Percentiles rank a stretch among this genome's conserved stretches.
These are phyloP conservation scores for Escallonia rubra DNA, from an alignment of 129 eudicot genomes.

Conservation along the genomic window DNA sequence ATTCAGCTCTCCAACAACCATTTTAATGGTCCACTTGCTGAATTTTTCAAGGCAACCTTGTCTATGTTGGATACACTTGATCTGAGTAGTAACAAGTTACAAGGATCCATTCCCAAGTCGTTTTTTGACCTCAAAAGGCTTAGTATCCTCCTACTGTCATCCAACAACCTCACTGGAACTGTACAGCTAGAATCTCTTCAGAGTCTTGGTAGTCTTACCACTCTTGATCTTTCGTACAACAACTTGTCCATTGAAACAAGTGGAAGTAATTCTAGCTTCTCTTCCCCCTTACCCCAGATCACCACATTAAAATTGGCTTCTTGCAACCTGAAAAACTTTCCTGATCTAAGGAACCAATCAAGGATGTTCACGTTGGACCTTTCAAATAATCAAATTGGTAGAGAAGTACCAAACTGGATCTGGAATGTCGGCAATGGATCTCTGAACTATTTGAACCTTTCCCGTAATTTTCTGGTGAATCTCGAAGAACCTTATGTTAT, in stretches of 20 bases:
- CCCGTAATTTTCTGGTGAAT: conserved; percentile 12
- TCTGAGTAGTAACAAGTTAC: conserved; percentile 4
- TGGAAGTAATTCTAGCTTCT: conserved; percentile 2
- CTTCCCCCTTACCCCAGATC: conserved; percentile 23
- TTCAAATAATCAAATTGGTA: conserved; percentile 49
- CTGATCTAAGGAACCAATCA: conserved; percentile 36
- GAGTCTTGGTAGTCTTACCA: conserved; percentile 3
- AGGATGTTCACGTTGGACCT: conserved; percentile 32
- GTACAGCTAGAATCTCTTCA: conserved; percentile 1
- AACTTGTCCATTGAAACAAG: conserved; percentile 23
- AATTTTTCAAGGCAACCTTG: not conserved
- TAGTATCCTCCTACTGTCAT: not conserved
- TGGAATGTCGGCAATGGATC: conserved; percentile 28
- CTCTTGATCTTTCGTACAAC: conserved; percentile 56
- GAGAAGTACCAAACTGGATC: conserved; percentile 60
- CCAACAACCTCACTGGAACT: conserved; percentile 7
- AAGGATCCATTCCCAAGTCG: conserved; percentile 14
- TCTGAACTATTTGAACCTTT: conserved; percentile 25
- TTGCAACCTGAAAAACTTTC: conserved; percentile 39
- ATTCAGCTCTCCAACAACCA: conserved; percentile 4
- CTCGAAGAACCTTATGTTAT: conserved; percentile 16
- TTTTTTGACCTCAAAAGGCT: conserved; percentile 1
- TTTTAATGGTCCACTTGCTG: conserved; percentile 4
- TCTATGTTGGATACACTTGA: conserved; percentile 10
- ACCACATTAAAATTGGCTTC: conserved; percentile 37